These are phyloP conservation scores for Cercospora sp. DNA, from an alignment of 2,329 filamentous ascomycete species.

Conservation along the genomic window DNA sequence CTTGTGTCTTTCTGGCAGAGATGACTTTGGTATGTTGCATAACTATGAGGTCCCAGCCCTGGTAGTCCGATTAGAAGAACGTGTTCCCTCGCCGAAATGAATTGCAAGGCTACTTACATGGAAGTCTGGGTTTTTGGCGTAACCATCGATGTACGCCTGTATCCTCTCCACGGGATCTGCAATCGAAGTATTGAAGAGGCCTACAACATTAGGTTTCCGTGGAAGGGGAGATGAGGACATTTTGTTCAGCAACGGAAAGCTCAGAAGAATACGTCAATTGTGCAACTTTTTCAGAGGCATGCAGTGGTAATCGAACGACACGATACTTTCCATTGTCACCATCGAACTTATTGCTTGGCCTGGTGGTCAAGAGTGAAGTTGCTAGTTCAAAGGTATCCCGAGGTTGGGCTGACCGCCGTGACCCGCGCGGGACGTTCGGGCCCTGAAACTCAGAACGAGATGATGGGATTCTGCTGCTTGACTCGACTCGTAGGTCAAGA, in stretches of 20 bases:
- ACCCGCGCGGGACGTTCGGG: not conserved
- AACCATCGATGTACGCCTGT: slow-evolving; percentile 16
- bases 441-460: not conserved
- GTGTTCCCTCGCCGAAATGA: too few species aligned
- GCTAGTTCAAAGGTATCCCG: slow-evolving; percentile 21
- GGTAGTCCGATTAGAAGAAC: not conserved
- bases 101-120: not conserved
- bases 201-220: not conserved
- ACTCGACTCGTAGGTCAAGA: not conserved
- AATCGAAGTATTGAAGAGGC: slow-evolving; percentile 15
- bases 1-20: slow-evolving; percentile 10
- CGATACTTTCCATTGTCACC: not conserved
- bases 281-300: not conserved
- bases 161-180: slow-evolving; percentile 16
- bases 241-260: not conserved
- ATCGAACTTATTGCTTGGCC: not conserved
- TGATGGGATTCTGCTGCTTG: not conserved
- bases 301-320: not conserved
- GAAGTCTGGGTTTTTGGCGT: slow-evolving; percentile 10
- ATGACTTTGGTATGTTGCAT: slow-evolving; percentile 17
- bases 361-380: slow-evolving; percentile 29
- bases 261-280: not conserved
- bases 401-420: not conserved
- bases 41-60: slow-evolving; percentile 16
- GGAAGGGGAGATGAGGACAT: not conserved